Evolutionary conservation across 1,284 basidiomycete species (phyloP).

Genomic region (Sporisorium scitamineum): DNA sequence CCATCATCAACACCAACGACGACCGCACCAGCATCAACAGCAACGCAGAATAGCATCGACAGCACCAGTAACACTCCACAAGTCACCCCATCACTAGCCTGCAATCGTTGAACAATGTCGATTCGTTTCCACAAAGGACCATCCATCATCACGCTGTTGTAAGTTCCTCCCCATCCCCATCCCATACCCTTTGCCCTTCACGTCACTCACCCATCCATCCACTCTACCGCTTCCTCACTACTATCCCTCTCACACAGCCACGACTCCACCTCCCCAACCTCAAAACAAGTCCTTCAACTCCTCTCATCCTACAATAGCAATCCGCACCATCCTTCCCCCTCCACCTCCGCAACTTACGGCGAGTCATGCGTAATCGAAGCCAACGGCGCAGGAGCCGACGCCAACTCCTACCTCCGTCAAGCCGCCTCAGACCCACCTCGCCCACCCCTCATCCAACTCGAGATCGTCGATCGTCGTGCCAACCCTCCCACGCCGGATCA

Average conservation of each 20-base stretch:
- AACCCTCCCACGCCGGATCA: slow-evolving; percentile 46
- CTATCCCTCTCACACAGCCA: slow-evolving; percentile 9
- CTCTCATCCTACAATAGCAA: slow-evolving; percentile 21
- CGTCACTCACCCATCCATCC: neutral
- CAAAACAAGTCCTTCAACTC: slow-evolving; percentile 37
- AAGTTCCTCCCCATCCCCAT: slow-evolving; percentile 4
- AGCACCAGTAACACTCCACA: neutral
- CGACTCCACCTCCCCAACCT: slow-evolving; percentile 22
- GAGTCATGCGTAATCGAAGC: slow-evolving; percentile 34
- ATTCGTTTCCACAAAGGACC: slow-evolving; percentile 43
- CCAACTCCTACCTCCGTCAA: slow-evolving; percentile 22
- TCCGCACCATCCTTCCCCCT: slow-evolving; percentile 5
- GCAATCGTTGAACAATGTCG: slow-evolving; percentile 23
- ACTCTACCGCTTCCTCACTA: neutral
- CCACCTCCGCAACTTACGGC: slow-evolving; percentile 9
- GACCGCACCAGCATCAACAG: no score
- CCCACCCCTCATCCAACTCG: slow-evolving; percentile 21
- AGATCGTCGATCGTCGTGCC: slow-evolving; percentile 30
- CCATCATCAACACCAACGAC: neutral
- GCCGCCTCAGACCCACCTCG: slow-evolving; percentile 25
- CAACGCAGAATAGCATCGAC: neutral
- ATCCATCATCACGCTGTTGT: slow-evolving; percentile 48
- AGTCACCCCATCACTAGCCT: neutral
- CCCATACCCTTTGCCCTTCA: neutral
- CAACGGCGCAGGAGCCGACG: slow-evolving; percentile 23